phyloP scores from a whole-genome alignment of 495 filamentous ascomycete species.

The Copromyces sp. region DNA sequence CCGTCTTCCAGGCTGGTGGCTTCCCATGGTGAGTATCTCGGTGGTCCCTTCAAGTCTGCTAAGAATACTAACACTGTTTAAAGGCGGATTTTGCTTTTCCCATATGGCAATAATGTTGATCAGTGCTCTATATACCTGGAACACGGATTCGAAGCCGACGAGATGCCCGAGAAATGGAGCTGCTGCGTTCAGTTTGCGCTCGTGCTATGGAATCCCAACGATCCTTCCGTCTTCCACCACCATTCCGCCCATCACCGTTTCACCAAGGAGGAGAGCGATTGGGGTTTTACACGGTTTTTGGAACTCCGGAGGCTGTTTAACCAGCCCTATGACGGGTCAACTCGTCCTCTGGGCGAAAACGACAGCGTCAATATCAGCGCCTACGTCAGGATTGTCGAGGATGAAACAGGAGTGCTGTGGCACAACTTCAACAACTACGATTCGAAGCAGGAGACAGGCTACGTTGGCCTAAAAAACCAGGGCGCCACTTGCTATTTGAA shows the following conservation, averaged over 20 bases:
- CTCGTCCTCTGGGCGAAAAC: constrained; percentile 79
- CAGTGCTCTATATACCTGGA: constrained; percentile 93
- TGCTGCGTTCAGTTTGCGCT: constrained; percentile 93
- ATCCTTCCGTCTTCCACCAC: constrained; percentile 63
- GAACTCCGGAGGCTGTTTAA: constrained; percentile 77
- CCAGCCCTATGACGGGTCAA: constrained; percentile 45
- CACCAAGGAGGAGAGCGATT: constrained; percentile 92
- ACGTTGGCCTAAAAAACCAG: constrained; percentile 94
- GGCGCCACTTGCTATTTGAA: constrained; percentile 98
- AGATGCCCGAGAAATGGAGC: constrained; percentile 76
- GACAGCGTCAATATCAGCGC: constrained; percentile 81
- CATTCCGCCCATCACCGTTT: constrained; percentile 79
- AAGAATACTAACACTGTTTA: constrained; percentile 13
- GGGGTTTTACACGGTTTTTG: constrained; percentile 92
- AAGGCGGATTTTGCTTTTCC: constrained; percentile 92
- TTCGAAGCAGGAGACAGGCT: constrained; percentile 96
- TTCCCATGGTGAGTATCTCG: constrained; percentile 63
- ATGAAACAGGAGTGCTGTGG: constrained; percentile 98
- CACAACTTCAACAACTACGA: constrained; percentile 98
- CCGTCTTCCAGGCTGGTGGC: constrained; percentile 75
- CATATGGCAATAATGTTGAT: constrained; percentile 85
- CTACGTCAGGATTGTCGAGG: constrained; percentile 88
- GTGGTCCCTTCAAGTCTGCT: background rate
- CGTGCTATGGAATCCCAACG: constrained; percentile 86
- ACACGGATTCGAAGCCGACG: constrained; percentile 63